These are phyloP conservation scores for Populus hybrid DNA, from an alignment of 441 rosid genomes.

Conservation along the genomic window DNA sequence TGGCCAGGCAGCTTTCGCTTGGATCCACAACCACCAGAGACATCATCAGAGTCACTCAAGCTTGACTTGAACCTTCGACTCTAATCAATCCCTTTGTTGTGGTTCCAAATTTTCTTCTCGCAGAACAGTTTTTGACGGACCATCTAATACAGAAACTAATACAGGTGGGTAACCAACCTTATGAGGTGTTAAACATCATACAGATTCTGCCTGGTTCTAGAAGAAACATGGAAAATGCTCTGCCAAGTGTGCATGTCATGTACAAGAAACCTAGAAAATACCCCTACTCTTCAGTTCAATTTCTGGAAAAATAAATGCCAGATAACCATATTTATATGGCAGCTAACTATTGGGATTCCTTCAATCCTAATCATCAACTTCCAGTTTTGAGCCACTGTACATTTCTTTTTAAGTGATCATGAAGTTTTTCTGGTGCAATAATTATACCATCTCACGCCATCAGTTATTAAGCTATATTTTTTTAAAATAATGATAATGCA, in stretches of 20 bases:
- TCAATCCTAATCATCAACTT: neutral
- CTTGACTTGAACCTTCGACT: slow-evolving; percentile 73
- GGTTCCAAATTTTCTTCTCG: slow-evolving; percentile 18
- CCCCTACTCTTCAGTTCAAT: slow-evolving; percentile 2
- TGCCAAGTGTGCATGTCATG: slow-evolving; percentile 10
- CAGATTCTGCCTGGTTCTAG: neutral
- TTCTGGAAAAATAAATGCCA: slow-evolving; percentile 11
- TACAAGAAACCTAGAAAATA: slow-evolving; percentile 1
- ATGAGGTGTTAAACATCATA: neutral
- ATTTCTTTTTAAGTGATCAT: neutral
- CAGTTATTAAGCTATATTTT: neutral
- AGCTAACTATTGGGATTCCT: slow-evolving; percentile 9
- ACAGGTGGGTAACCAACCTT: slow-evolving; percentile 14
- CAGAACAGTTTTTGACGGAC: slow-evolving; percentile 9
- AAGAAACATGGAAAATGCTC: slow-evolving; percentile 8
- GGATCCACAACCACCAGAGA: slow-evolving; percentile 39
- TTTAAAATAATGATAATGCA: neutral
- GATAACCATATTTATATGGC: neutral
- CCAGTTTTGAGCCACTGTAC: slow-evolving; percentile 2
- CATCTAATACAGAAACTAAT: slow-evolving; percentile 30
- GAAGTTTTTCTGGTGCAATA: neutral
- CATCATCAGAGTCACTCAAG: slow-evolving; percentile 31
- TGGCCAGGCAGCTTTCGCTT: slow-evolving; percentile 81
- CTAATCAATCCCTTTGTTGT: slow-evolving; percentile 25
- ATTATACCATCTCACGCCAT: neutral